phyloP scores from a whole-genome alignment of 306 rosid genomes.

The Malus sylvestris region DNA sequence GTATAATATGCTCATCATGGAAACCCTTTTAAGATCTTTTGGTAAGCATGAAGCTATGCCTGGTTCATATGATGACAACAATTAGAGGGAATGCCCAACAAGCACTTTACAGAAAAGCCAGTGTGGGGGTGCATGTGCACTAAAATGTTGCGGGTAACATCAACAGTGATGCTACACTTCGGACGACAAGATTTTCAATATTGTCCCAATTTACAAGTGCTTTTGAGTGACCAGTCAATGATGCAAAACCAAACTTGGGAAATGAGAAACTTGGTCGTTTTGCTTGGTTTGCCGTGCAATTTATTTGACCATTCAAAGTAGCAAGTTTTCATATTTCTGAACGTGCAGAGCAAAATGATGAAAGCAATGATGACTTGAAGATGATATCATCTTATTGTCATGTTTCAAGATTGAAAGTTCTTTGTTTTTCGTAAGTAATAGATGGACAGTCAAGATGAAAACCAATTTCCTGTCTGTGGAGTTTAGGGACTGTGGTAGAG shows the following conservation, averaged over 20 bases:
- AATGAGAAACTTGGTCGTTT: background rate
- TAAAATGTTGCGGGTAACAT: background rate
- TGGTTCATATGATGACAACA: background rate
- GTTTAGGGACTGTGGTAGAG: background rate
- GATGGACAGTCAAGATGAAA: background rate
- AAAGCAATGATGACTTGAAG: background rate
- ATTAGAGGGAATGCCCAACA: background rate
- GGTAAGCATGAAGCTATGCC: background rate
- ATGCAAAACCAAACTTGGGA: background rate
- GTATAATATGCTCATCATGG: background rate
- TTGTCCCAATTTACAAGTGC: background rate
- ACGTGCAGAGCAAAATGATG: background rate
- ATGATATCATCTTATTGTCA: too few relatives aligned
- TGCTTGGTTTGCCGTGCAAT: background rate
- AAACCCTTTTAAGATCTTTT: background rate
- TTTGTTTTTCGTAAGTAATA: background rate
- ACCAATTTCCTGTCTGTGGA: background rate
- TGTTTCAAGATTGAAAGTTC: background rate
- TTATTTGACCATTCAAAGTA: background rate
- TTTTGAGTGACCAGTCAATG: background rate
- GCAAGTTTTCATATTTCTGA: background rate
- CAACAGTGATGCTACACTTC: background rate
- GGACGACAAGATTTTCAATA: background rate
- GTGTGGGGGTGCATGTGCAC: background rate
- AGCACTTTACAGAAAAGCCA: background rate